Evolutionary conservation across 495 filamentous ascomycete genomes (phyloP), one percentile per base, ranked within the genome.

Genomic region (Penicillium taxi): DNA sequence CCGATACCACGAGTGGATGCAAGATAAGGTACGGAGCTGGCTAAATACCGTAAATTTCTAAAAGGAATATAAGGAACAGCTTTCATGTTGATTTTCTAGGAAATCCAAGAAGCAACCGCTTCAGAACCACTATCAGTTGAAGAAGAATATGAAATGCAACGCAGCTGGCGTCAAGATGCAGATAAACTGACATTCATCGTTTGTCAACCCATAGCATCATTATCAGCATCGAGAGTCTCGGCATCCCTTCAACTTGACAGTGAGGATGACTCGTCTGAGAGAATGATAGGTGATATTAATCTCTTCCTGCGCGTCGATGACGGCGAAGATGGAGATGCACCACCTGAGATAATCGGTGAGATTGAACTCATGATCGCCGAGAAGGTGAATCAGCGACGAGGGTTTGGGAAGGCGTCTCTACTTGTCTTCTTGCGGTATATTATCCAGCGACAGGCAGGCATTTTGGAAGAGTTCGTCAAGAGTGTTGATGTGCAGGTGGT

Each of bases 1-100:
- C 6, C 78, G 68, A 2, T 95, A 95, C 47, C 84, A 94, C 45
- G 62, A 74, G 51, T 95, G 88, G 88, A 94, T 95, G 87, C 69
- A 90, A 69, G 81, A 91, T 48, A 72, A 80, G 39, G 86, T 90
- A 64, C 35, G 55, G 41, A 36, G 20, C n/a, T 2, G 6, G 1
- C n/a, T 25, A 5, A 19, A 18, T 21, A 26, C 18, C 26, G 18
- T 9, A 21, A 3, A 11, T 14, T 18, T 20, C 36, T 9, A 19
- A 30, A 35, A 28, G 34, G 30, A 12, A 8, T 4, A 28, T 12
- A 5, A 13, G 11, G 9, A 24, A 35, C 22, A 6, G 39, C 6
- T 18, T 9, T 39, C 36, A 35, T 27, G 39, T 29, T 37, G 13
- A 28, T 14, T 17, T 1, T 9, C 11, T 13, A 88, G 81, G 80